A percentile compares a stretch with the other conserved stretches of the same genome.
phyloP scores from a whole-genome alignment of 2,329 filamentous ascomycete species.

The Cryoendolithus antarcticus region DNA sequence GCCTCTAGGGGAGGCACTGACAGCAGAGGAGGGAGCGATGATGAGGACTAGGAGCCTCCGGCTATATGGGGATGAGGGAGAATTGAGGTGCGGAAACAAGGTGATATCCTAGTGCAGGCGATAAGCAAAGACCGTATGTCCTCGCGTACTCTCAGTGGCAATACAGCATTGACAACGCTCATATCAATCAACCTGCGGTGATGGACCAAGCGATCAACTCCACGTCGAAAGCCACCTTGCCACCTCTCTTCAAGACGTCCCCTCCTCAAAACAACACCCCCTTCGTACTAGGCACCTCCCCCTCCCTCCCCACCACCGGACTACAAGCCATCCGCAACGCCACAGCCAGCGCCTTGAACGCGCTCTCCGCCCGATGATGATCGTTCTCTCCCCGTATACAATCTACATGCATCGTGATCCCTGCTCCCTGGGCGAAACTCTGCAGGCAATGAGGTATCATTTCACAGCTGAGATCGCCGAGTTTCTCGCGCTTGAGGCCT shows the following conservation, averaged over 20 bases:
- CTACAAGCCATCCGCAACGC: conserved; percentile 68
- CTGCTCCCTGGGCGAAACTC: conserved; percentile 82
- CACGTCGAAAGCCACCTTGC: too few relatives aligned
- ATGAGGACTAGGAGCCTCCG: conserved; percentile 25
- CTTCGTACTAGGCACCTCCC: conserved; percentile 92
- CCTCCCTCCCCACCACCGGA: conserved; percentile 66
- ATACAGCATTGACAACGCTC: too few relatives aligned
- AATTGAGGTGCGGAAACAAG: too few relatives aligned
- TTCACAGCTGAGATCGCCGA: conserved; percentile 84
- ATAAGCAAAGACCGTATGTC: too few relatives aligned
- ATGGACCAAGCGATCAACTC: too few relatives aligned
- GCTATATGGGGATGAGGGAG: too few relatives aligned
- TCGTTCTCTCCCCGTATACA: conserved; percentile 85
- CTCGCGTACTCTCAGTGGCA: too few relatives aligned
- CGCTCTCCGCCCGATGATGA: conserved; percentile 90
- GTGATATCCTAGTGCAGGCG: too few relatives aligned
- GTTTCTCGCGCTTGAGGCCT: conserved; percentile 78
- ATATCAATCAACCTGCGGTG: too few relatives aligned
- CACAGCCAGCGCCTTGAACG: conserved; percentile 90
- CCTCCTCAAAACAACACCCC: conserved; percentile 53
- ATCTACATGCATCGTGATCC: conserved; percentile 90
- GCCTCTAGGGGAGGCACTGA: conserved; percentile 28
- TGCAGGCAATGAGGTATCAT: conserved; percentile 95
- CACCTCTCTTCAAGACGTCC: neutral
- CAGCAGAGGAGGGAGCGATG: conserved; percentile 39